Conservation (phyloP, 805 yeast species). For the Saccharomycopsis sp. region DNA sequence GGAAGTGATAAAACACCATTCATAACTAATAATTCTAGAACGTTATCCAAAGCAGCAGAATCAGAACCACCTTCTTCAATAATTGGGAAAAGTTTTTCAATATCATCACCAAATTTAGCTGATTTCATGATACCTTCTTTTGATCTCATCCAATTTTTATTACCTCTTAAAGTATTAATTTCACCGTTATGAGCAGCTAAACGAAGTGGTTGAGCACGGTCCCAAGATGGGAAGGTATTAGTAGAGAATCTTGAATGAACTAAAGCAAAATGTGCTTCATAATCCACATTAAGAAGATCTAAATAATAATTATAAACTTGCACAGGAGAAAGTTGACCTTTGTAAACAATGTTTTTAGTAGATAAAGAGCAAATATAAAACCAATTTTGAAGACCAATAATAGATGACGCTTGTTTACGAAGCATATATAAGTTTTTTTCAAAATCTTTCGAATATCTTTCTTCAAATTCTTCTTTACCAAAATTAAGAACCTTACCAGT, state of each 20-base stretch:
- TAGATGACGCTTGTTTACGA: slow-evolving; percentile 81
- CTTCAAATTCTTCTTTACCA: slow-evolving; percentile 44
- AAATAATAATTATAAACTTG: slow-evolving; percentile 94
- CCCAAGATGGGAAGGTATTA: slow-evolving; percentile 99
- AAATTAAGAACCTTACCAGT: slow-evolving; percentile 19
- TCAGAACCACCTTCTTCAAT: slow-evolving; percentile 99
- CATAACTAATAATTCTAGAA: slow-evolving; percentile 79
- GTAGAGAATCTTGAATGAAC: slow-evolving; percentile 98
- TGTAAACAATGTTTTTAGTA: slow-evolving; percentile 84
- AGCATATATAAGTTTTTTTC: slow-evolving; percentile 77
- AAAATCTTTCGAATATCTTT: slow-evolving; percentile 50
- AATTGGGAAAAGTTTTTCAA: slow-evolving; percentile 85
- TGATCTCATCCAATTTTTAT: slow-evolving; percentile 98
- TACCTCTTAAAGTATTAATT: slow-evolving; percentile 92
- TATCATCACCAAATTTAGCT: slow-evolving; percentile 76
- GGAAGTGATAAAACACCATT: slow-evolving; percentile 90
- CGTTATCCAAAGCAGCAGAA: slow-evolving; percentile 96
- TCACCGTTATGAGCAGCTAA: slow-evolving; percentile 99
- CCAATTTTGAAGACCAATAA: slow-evolving; percentile 94
- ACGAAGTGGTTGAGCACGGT: slow-evolving; percentile 95
- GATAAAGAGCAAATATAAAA: slow-evolving; percentile 91
- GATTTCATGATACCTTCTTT: slow-evolving; percentile 96
- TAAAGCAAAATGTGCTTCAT: slow-evolving; percentile 89
- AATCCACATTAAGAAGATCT: slow-evolving; percentile 84
- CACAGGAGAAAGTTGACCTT: slow-evolving; percentile 94